Evolutionary conservation across 1,284 basidiomycete species (phyloP).

Genomic region (Leccinum solheimii): DNA sequence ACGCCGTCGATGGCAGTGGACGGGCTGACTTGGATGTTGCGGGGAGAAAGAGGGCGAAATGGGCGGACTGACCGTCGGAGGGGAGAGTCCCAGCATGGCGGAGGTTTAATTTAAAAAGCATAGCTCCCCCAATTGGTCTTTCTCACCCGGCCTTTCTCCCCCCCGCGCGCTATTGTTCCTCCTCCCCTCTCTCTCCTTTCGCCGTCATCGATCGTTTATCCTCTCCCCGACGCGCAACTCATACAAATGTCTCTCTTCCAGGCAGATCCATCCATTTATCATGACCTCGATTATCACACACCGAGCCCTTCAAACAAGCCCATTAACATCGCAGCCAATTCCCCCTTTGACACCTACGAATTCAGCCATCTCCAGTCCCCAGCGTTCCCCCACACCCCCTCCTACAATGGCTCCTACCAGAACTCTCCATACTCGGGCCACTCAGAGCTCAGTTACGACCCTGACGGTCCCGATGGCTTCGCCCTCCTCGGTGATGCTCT

Average conservation of each 20-base stretch:
- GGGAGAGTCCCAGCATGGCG: slow-evolving; percentile 13
- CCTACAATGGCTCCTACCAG: slow-evolving; percentile 57
- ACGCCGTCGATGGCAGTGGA: background rate
- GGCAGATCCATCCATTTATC: slow-evolving; percentile 22
- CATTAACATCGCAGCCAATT: slow-evolving; percentile 18
- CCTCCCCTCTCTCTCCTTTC: background rate
- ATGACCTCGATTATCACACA: slow-evolving; percentile 28
- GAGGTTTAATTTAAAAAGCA: slow-evolving; percentile 33
- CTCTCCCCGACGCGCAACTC: background rate
- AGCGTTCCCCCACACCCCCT: slow-evolving; percentile 48
- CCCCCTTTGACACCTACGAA: slow-evolving; percentile 41
- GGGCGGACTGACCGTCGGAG: background rate
- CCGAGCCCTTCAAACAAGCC: slow-evolving; percentile 33
- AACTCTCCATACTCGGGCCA: slow-evolving; percentile 67
- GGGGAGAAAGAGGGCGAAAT: background rate
- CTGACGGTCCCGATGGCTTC: slow-evolving; percentile 43
- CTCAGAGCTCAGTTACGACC: slow-evolving; percentile 62
- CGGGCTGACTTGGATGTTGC: background rate
- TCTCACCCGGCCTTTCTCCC: slow-evolving; percentile 32
- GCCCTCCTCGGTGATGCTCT: slow-evolving; percentile 42
- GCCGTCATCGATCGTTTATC: slow-evolving; percentile 12
- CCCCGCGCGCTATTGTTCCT: slow-evolving; percentile 22
- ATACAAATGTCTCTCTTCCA: slow-evolving; percentile 31
- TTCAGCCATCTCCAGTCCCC: slow-evolving; percentile 37
- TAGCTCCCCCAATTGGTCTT: slow-evolving; percentile 22